A percentile compares a stretch with the other conserved stretches of the same genome.
phyloP scores from a whole-genome alignment of 176 grass and related monocot genomes.

The Bothriochloa decipiens region DNA sequence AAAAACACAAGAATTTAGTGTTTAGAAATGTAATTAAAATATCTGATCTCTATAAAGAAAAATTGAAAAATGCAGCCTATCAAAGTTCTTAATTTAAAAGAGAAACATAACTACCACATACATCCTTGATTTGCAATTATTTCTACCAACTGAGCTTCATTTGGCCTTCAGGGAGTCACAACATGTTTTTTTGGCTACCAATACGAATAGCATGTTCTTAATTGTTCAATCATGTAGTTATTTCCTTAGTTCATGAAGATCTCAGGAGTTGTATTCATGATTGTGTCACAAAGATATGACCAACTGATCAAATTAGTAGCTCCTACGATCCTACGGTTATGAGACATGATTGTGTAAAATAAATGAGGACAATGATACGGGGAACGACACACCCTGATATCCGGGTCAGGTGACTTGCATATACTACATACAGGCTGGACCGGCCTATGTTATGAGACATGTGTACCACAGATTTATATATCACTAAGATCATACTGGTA shows the following conservation, averaged over 20 bases:
- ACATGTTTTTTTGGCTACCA: background rate
- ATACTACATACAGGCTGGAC: too few relatives aligned
- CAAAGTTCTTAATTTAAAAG: background rate
- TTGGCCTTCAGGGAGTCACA: background rate
- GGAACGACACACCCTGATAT: background rate
- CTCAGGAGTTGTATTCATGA: background rate
- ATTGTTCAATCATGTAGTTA: background rate
- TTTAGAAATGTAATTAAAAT: background rate
- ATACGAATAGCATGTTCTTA: background rate
- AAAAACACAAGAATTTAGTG: background rate
- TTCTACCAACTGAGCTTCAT: conserved; percentile 4
- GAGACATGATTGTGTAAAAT: too few relatives aligned
- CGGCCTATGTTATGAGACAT: background rate
- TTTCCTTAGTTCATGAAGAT: conserved; percentile 5
- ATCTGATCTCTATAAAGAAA: background rate
- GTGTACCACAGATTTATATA: too few relatives aligned
- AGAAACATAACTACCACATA: background rate
- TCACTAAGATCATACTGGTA: conserved; percentile 11
- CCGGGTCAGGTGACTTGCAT: background rate
- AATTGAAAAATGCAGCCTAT: background rate
- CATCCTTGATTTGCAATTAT: background rate
- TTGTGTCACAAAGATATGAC: background rate
- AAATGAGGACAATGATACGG: background rate
- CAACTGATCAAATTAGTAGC: background rate
- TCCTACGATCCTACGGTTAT: background rate